Evolutionary conservation across 2,329 filamentous ascomycete genomes (phyloP).

Genomic region (Hirsutella minnesotensis): DNA sequence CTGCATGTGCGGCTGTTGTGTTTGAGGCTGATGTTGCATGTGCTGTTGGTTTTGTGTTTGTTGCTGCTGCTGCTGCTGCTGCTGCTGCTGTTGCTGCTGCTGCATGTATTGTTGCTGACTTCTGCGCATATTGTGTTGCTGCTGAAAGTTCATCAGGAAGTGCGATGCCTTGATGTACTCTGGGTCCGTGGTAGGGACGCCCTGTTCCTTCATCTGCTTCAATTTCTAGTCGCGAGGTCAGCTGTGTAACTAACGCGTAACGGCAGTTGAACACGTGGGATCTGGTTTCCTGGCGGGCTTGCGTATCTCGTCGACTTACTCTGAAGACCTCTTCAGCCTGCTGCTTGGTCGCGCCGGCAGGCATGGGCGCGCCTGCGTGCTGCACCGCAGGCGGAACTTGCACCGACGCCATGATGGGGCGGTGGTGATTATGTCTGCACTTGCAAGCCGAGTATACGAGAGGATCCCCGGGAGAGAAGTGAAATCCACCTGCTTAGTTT

Average conservation of each 20-base stretch:
- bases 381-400: constrained; percentile 60
- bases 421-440: neutral
- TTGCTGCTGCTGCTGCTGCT: constrained; percentile 21
- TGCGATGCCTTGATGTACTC: constrained; percentile 76
- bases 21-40: constrained; percentile 35
- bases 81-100: constrained; percentile 20
- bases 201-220: constrained; percentile 76
- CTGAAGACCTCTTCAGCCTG: constrained; percentile 64
- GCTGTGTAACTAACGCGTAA: neutral
- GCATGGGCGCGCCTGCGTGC: constrained; percentile 50
- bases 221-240: constrained; percentile 51
- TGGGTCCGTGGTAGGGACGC: constrained; percentile 70
- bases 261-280: neutral
- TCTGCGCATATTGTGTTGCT: constrained; percentile 45
- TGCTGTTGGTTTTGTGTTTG: constrained; percentile 18
- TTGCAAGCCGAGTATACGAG: neutral
- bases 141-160: constrained; percentile 61
- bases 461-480: constrained; percentile 7
- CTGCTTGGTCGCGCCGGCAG: constrained; percentile 59
- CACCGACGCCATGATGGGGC: constrained; percentile 62
- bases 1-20: constrained; percentile 34
- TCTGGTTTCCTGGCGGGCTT: neutral
- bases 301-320: constrained; percentile 33
- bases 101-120: constrained; percentile 31
- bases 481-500: constrained; percentile 12